phyloP scores from a whole-genome alignment of 2,329 filamentous ascomycete genomes.

The Colletotrichum agaves region DNA sequence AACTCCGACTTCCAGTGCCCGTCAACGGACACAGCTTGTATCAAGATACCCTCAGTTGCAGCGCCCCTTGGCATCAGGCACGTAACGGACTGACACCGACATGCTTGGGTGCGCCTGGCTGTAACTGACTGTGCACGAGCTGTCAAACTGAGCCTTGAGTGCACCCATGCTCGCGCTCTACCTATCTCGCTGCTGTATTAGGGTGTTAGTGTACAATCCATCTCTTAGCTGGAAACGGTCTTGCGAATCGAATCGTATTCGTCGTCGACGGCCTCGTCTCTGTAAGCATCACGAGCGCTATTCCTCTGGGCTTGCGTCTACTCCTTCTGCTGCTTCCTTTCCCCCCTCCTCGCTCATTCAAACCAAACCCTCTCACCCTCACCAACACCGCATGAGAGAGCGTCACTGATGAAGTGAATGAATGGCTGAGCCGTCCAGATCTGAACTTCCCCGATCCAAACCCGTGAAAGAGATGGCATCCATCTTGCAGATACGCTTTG shows the following conservation, averaged over 20 bases:
- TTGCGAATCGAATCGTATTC: constrained; percentile 29
- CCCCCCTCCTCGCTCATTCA: background rate
- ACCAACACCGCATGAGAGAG: too few relatives aligned
- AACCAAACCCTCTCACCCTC: background rate
- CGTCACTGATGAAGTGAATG: too few relatives aligned
- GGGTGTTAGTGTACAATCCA: background rate
- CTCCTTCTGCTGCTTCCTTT: background rate
- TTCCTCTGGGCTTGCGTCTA: constrained; percentile 23
- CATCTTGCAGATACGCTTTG: constrained; percentile 26
- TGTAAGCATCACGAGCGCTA: constrained; percentile 16
- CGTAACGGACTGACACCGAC: background rate
- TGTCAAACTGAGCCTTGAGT: constrained; percentile 1
- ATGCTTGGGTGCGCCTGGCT: background rate
- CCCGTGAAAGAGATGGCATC: background rate
- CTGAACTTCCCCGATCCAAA: background rate
- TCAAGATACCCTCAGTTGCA: too few relatives aligned
- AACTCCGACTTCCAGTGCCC: background rate
- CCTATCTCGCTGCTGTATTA: background rate
- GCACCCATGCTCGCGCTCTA: background rate
- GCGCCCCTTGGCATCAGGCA: background rate
- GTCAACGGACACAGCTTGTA: too few relatives aligned
- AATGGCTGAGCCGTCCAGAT: background rate
- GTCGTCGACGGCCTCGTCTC: constrained; percentile 13
- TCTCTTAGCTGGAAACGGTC: background rate
- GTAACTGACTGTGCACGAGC: background rate